phyloP scores from a whole-genome alignment of 768 basidiomycete genomes.

The Hydnum rufescens region DNA sequence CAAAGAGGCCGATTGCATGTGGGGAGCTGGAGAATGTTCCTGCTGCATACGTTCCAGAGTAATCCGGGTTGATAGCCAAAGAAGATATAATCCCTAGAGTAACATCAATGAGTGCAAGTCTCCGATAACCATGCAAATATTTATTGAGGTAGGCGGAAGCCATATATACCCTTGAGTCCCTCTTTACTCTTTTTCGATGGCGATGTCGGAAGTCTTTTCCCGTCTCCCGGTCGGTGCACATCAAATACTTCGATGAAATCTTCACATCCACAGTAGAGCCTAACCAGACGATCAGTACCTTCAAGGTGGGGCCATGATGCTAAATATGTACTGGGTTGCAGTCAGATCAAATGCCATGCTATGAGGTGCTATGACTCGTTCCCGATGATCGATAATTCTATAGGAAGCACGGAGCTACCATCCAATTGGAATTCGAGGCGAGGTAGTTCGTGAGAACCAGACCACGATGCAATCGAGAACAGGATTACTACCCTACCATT shows the following conservation, averaged over 20 bases:
- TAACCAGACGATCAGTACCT: slow-evolving; percentile 14
- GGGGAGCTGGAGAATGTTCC: slow-evolving; percentile 37
- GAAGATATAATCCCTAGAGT: slow-evolving; percentile 72
- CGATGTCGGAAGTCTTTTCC: slow-evolving; percentile 46
- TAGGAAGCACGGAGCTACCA: slow-evolving; percentile 76
- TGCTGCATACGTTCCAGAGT: slow-evolving; percentile 51
- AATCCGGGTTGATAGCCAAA: slow-evolving; percentile 52
- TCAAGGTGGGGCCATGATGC: not conserved
- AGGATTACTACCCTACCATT: slow-evolving; percentile 39
- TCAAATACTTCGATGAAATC: slow-evolving; percentile 77
- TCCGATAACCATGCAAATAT: not conserved
- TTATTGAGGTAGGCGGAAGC: not conserved
- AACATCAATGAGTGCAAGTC: not conserved
- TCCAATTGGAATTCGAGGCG: not conserved
- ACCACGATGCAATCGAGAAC: not conserved
- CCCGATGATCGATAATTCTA: slow-evolving; percentile 80
- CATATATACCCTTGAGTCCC: slow-evolving; percentile 57
- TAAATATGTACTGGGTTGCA: slow-evolving; percentile 35
- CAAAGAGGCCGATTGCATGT: slow-evolving; percentile 46
- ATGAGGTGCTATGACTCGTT: slow-evolving; percentile 75
- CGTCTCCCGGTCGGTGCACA: slow-evolving; percentile 49
- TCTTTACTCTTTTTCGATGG: slow-evolving; percentile 60
- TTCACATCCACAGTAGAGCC: slow-evolving; percentile 76
- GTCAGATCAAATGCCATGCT: slow-evolving; percentile 57
- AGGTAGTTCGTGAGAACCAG: not conserved